Base-by-base conservation (phyloP, 202 grass and related monocot genomes). In the Panicum hallii region DNA sequence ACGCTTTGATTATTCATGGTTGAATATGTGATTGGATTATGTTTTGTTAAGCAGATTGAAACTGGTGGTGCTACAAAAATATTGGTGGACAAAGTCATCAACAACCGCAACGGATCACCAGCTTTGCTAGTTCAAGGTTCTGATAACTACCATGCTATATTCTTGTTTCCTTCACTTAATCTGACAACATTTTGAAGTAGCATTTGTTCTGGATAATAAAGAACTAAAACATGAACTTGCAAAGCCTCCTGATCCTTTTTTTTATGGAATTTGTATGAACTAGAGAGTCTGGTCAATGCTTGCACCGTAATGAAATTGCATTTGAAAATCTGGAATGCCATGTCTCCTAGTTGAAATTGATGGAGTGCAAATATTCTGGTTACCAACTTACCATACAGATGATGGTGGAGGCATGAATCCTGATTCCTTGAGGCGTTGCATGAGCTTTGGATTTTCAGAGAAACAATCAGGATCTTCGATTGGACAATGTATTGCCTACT, bases 381-480 rank as follows among this genome's bases (percentile, higher is more conserved):
- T 90, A 41, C 32, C 32, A 32, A 32, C 32, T 32, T 32, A 32
- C 67, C 23, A 55, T 74, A 40, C 54, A 97, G 95, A 97, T 87
- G 90, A 97, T 70, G 95, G 95, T 38, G 90, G 95, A 79, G 95
- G 95, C 65, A 97, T 97, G 95, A 82, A 89, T 89, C 85, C 90
- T 19, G 89, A 90, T 58, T 93, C 89, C 40, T 62, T 97, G 40
- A 89, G 92, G 70, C 82, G 77, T 44, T 97, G 92, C 72, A 91
- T 97, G 89, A 89, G 95, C 87, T 97, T 97, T 91, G 95, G 92
- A 63, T 97, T 90, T 88, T 97, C 95, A 10, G 89, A 94, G 12
- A 97, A 94, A 82, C 87, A 94, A 64, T 88, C 88, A n/a, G 88
- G 80, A 34, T 88, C 84, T 65, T 88, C 79, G 9, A 97, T 97